These are phyloP conservation scores for Sophora flavescens DNA, from an alignment of 306 rosid genomes.

Conservation along the genomic window DNA sequence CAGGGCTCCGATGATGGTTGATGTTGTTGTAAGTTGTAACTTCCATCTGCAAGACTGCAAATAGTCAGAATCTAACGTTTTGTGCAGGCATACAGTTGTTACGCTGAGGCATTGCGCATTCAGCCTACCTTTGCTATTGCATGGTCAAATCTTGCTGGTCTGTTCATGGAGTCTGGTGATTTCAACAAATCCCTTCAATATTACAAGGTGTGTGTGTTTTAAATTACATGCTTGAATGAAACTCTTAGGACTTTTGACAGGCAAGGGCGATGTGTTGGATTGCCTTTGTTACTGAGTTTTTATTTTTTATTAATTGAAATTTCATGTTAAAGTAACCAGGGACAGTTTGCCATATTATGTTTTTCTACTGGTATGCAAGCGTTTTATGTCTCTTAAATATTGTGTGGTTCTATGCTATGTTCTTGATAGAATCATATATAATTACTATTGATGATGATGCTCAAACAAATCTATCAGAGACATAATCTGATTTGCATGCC, in stretches of 20 bases:
- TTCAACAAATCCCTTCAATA: slow-evolving; percentile 94
- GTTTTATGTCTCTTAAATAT: slow-evolving; percentile 14
- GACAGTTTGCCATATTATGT: background rate
- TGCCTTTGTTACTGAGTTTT: background rate
- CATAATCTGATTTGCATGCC: slow-evolving; percentile 28
- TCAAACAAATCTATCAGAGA: background rate
- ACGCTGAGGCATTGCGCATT: slow-evolving; percentile 93
- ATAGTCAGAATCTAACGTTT: slow-evolving; percentile 95
- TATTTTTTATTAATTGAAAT: background rate
- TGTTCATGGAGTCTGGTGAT: slow-evolving; percentile 98
- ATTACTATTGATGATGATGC: no score
- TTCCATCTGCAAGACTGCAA: slow-evolving; percentile 84
- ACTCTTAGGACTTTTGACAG: slow-evolving; percentile 15
- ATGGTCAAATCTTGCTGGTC: slow-evolving; percentile 99
- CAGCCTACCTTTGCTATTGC: slow-evolving; percentile 98
- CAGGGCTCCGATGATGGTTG: slow-evolving; percentile 93
- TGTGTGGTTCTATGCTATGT: background rate
- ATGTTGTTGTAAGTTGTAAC: slow-evolving; percentile 89
- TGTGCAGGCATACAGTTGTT: slow-evolving; percentile 99
- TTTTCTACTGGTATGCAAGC: background rate
- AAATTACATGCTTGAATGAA: slow-evolving; percentile 11
- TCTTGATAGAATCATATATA: background rate
- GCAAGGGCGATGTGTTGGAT: background rate
- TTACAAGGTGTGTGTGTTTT: slow-evolving; percentile 68
- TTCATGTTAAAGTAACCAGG: background rate